These are phyloP conservation scores for Cyberlindnera lachancei DNA, from an alignment of 805 yeast genomes.

Conservation along the genomic window DNA sequence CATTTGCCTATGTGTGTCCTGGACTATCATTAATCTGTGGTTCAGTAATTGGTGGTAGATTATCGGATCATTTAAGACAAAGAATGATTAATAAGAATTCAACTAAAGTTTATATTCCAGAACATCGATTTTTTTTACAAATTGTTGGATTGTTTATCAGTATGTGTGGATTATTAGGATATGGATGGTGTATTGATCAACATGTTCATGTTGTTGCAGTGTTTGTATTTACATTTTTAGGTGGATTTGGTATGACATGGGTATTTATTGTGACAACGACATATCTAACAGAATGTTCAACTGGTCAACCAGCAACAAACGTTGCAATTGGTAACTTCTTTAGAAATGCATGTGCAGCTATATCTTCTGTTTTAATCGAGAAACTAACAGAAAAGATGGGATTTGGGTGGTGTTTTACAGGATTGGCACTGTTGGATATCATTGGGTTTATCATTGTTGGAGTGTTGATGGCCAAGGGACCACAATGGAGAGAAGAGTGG, in stretches of 20 bases:
- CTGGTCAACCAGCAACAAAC: constrained; percentile 42
- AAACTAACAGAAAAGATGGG: constrained; percentile 32
- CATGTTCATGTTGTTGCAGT: constrained; percentile 32
- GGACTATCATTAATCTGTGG: constrained; percentile 43
- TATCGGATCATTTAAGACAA: constrained; percentile 34
- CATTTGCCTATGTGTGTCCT: constrained; percentile 45
- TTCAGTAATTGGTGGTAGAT: constrained; percentile 40
- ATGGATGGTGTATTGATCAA: constrained; percentile 44
- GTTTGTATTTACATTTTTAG: constrained; percentile 36
- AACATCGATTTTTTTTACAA: constrained; percentile 38
- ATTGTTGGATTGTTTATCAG: constrained; percentile 35
- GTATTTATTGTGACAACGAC: constrained; percentile 46
- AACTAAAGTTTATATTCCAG: constrained; percentile 33
- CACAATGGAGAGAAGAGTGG: constrained; percentile 15
- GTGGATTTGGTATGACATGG: constrained; percentile 51
- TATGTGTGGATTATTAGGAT: constrained; percentile 39
- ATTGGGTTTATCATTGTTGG: constrained; percentile 14
- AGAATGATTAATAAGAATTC: constrained; percentile 13
- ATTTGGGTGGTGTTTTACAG: constrained; percentile 48
- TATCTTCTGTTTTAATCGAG: constrained; percentile 39
- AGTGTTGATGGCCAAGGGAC: constrained; percentile 12
- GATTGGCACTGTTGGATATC: constrained; percentile 33
- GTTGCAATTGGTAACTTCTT: constrained; percentile 48
- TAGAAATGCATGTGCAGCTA: constrained; percentile 47
- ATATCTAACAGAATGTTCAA: constrained; percentile 42